Evolutionary conservation across 2,329 filamentous ascomycete genomes (phyloP), one percentile per base, ranked within the genome.

Genomic region (Fusarium euwallaceae): DNA sequence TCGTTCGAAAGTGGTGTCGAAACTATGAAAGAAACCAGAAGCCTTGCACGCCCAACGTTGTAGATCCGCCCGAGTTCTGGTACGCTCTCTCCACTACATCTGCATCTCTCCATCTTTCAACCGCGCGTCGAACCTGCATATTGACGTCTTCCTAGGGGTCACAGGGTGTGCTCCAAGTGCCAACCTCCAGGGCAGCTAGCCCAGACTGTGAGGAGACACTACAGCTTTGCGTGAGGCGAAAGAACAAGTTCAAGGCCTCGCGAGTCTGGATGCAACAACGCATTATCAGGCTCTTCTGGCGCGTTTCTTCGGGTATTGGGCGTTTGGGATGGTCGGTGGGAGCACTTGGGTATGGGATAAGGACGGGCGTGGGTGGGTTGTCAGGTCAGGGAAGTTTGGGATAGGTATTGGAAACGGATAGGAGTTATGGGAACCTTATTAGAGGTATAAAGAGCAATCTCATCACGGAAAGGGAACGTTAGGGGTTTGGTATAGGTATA

Each of bases 31-130:
- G 66, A 59, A 78, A 72, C 2, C 64, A 77, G 56, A 75, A 53
- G 36, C 76, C 76, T 16, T 78, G 76, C 29, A 67, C 66, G 6
- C 76, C 76, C 22, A 78, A 70, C 24, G 60, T 78, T 61, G 73
- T 78, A 61, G 71, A 76, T 39, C 73, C 76, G 17, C 69, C 75
- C n/a, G 73, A 78, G 51, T 78, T 71, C 34, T 78, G 76, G 76
- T 78, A 69, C 39, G 76, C 41, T 24, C 24, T 24, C 24, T 64
- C 29, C n/a, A 34, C 16, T 14, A 32, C 16, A 39, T 17, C 22
- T 37, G 16, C 36, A 24, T 11, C 22, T 58, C 4, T 4, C 37
- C 17, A 17, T 22, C 32, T 22, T 22, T 58, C n/a, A 16, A 36
- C 29, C 32, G 29, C 32, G 29, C 48, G 27, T 36, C 17, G 27